Evolutionary conservation across 495 filamentous ascomycete genomes (phyloP).

Genomic region (Tuber calosporum): DNA sequence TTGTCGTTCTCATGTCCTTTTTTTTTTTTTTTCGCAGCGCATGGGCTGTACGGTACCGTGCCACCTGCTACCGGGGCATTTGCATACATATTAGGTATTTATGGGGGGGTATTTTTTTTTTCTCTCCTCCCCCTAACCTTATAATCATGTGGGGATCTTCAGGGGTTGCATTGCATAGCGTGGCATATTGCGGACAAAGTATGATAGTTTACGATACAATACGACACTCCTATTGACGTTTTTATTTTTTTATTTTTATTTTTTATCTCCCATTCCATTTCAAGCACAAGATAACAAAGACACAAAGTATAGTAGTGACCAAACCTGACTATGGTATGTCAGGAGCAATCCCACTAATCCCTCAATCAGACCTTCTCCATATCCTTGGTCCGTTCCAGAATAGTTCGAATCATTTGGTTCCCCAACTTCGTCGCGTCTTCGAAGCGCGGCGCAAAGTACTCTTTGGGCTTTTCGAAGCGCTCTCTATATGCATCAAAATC

Average conservation of each 20-base stretch:
- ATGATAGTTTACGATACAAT: not conserved
- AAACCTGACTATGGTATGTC: not conserved
- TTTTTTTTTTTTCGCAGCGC: not conserved
- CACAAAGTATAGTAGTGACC: not conserved
- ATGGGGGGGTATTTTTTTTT: not conserved
- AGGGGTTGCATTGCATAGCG: not conserved
- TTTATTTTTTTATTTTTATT: not conserved
- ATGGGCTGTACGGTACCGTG: not conserved
- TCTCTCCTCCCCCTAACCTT: too few species aligned
- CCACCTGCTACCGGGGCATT: not conserved
- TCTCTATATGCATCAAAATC: constrained; percentile 86
- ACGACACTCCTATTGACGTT: not conserved
- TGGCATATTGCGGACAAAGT: not conserved
- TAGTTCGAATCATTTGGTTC: constrained; percentile 95
- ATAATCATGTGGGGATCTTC: not conserved
- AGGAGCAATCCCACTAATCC: not conserved
- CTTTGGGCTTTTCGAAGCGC: constrained; percentile 78
- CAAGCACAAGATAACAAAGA: not conserved
- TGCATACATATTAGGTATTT: not conserved
- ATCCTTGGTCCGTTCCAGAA: constrained; percentile 68
- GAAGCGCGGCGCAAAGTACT: constrained; percentile 85
- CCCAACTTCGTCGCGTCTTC: constrained; percentile 74
- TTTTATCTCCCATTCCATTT: not conserved
- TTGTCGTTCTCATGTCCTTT: not conserved
- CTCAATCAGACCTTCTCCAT: constrained; percentile 13